Conservation (phyloP, 2,329 filamentous ascomycete species). For the Leptographium procerum region DNA sequence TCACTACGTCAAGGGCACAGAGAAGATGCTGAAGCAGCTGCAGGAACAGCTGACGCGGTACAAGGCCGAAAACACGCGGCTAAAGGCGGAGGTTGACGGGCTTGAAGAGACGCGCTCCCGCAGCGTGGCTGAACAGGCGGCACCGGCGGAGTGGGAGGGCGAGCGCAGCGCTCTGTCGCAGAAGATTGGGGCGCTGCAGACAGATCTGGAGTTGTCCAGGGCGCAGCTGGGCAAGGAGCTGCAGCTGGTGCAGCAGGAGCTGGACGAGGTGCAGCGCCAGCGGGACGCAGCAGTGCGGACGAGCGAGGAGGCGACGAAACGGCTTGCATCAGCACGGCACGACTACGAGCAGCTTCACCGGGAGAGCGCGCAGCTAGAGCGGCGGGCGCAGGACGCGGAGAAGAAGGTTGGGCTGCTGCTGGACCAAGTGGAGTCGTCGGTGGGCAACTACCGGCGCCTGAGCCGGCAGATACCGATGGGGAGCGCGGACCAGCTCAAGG, state of each 20-base stretch:
- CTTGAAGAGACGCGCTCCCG: slow-evolving; percentile 42
- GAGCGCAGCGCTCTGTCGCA: slow-evolving; percentile 58
- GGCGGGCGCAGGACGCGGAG: slow-evolving; percentile 79
- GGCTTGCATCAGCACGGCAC: slow-evolving; percentile 47
- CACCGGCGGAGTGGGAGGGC: slow-evolving; percentile 55
- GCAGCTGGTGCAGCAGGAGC: slow-evolving; percentile 53
- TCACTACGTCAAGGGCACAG: slow-evolving; percentile 94
- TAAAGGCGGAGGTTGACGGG: slow-evolving; percentile 71
- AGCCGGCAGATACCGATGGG: slow-evolving; percentile 46
- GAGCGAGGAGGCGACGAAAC: slow-evolving; percentile 40
- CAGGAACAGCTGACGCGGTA: slow-evolving; percentile 93
- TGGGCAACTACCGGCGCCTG: slow-evolving; percentile 85
- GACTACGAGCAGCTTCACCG: slow-evolving; percentile 73
- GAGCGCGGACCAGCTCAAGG: slow-evolving; percentile 32
- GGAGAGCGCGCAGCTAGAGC: slow-evolving; percentile 72
- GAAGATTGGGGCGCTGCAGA: slow-evolving; percentile 59
- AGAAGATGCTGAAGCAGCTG: slow-evolving; percentile 98
- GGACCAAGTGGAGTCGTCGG: slow-evolving; percentile 86
- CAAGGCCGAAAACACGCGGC: slow-evolving; percentile 71
- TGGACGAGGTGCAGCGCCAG: slow-evolving; percentile 53
- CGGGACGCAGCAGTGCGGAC: slow-evolving; percentile 53
- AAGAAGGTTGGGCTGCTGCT: slow-evolving; percentile 85
- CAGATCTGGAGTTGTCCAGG: slow-evolving; percentile 55
- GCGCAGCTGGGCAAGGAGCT: slow-evolving; percentile 62
- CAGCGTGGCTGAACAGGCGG: slow-evolving; percentile 17